Percentiles rank a stretch among this genome's conserved stretches.
These are phyloP conservation scores for Alternaria consortialis DNA, from an alignment of 2,329 filamentous ascomycete species.

Conservation along the genomic window DNA sequence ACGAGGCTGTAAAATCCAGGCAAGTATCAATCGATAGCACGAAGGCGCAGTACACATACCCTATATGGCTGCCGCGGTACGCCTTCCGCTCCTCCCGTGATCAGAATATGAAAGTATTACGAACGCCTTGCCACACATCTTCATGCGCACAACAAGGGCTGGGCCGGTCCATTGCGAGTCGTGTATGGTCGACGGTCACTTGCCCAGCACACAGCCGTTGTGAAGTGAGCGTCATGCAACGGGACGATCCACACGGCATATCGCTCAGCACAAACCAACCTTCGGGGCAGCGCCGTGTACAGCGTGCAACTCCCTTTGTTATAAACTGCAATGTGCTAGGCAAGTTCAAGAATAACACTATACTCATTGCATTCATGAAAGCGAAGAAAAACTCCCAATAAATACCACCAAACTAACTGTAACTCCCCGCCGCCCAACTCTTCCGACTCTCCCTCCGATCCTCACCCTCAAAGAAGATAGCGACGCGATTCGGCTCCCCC, in stretches of 20 bases:
- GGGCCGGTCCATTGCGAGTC: conserved; percentile 4
- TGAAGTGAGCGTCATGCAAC: conserved; percentile 12
- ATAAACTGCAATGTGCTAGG: neutral
- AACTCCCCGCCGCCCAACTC: conserved; percentile 41
- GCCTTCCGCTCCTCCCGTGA: conserved; percentile 12
- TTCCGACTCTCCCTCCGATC: conserved; percentile 33
- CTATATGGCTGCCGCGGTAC: conserved; percentile 10
- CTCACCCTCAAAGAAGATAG: conserved; percentile 38
- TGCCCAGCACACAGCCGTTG: neutral
- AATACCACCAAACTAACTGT: conserved; percentile 14
- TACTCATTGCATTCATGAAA: neutral
- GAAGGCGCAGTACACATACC: conserved; percentile 10
- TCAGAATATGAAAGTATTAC: neutral
- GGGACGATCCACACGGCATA: conserved; percentile 1
- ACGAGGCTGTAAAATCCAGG: neutral
- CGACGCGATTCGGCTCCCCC: conserved; percentile 39
- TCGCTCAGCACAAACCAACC: neutral
- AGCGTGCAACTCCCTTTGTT: neutral
- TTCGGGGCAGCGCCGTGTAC: neutral
- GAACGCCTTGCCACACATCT: conserved; percentile 12
- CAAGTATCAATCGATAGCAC: conserved; percentile 12
- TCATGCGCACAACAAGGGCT: conserved; percentile 3
- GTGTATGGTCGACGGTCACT: neutral
- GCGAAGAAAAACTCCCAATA: too few relatives aligned
- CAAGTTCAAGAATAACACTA: neutral